phyloP scores from a whole-genome alignment of 1,284 basidiomycete species.

The Takashimella koratensis region DNA sequence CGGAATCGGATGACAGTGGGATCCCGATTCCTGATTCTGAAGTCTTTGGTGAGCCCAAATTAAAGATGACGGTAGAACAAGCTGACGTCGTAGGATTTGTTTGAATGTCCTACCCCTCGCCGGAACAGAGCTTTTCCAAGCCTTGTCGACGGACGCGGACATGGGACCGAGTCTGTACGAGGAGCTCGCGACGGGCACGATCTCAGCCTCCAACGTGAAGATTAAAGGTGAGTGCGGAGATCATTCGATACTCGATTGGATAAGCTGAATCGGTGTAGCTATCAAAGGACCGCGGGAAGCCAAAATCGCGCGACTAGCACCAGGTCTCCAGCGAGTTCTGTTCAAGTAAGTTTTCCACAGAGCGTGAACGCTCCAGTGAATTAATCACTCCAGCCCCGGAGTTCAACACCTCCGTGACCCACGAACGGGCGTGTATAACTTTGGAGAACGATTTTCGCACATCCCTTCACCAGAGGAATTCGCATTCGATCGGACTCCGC shows the following conservation, averaged over 20 bases:
- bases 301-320: slow-evolving; percentile 64
- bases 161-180: no score
- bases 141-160: no score
- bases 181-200: background rate
- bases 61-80: no score
- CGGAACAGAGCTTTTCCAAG: no score
- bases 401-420: slow-evolving; percentile 88
- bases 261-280: slow-evolving; percentile 9
- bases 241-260: background rate
- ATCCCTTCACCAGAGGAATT: slow-evolving; percentile 83
- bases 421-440: slow-evolving; percentile 82
- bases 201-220: background rate
- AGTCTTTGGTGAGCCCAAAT: background rate
- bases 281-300: slow-evolving; percentile 48
- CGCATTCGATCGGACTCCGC: slow-evolving; percentile 74
- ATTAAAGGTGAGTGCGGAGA: background rate
- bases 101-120: no score
- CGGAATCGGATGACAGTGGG: background rate
- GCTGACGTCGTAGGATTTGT: no score
- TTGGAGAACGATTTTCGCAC: slow-evolving; percentile 61
- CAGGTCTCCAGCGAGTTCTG: slow-evolving; percentile 75
- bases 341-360: slow-evolving; percentile 65
- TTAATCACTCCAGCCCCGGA: slow-evolving; percentile 62
- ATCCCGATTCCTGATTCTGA: background rate
- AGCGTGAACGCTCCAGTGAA: background rate